Percentiles rank a stretch among this genome's conserved stretches.
These are phyloP conservation scores for Paramecium bursaria DNA, from an alignment of 73 alveolate species.

Conservation along the genomic window DNA sequence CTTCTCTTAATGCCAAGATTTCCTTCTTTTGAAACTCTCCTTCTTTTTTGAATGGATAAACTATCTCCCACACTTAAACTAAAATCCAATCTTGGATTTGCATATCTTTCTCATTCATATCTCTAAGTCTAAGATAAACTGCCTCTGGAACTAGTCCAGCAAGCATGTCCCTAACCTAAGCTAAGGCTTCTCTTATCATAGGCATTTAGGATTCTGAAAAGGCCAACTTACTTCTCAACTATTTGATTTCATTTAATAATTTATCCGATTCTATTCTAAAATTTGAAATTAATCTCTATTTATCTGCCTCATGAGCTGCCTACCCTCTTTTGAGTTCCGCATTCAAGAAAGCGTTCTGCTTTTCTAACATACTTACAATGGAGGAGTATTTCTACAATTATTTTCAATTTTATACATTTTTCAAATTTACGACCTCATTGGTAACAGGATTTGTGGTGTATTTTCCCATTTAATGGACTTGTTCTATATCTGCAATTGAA, in stretches of 20 bases:
- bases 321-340: conserved; percentile 51
- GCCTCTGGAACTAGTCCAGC: conserved; percentile 70
- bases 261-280: conserved; percentile 64
- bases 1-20: conserved; percentile 67
- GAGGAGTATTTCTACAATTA: conserved; percentile 61
- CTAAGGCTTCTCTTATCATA: conserved; percentile 67
- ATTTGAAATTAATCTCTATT: conserved; percentile 26
- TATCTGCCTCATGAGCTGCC: conserved; percentile 61
- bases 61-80: conserved; percentile 73
- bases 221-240: conserved; percentile 43
- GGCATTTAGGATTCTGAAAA: conserved; percentile 58
- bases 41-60: conserved; percentile 68
- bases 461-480: not conserved
- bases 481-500: conserved; percentile 31
- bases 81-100: conserved; percentile 73
- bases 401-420: conserved; percentile 4
- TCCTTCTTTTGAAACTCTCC: conserved; percentile 72
- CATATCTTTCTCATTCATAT: conserved; percentile 70
- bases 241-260: conserved; percentile 63
- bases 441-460: not conserved
- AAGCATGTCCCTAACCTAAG: conserved; percentile 69
- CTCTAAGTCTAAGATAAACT: conserved; percentile 63
- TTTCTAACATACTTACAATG: conserved; percentile 58
- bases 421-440: conserved; percentile 30
- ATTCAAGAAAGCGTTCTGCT: conserved; percentile 57